Percentiles rank a stretch among this genome's conserved stretches.
Conservation (phyloP, 352 stramenopile species). For the Globisporangium paddicum region DNA sequence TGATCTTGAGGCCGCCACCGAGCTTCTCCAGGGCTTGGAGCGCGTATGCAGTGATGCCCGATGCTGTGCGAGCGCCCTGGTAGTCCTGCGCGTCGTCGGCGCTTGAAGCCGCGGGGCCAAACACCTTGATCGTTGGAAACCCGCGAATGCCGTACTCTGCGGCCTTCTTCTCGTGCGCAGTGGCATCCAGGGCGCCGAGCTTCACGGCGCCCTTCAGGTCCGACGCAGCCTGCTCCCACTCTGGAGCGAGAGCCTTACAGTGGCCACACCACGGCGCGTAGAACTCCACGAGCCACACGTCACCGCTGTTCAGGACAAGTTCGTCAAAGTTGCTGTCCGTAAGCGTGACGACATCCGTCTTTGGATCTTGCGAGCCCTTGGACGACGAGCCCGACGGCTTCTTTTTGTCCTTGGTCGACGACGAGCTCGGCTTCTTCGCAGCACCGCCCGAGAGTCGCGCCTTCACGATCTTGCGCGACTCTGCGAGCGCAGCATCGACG, state of each 20-base stretch:
- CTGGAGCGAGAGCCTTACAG: conserved; percentile 89
- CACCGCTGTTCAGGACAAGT: conserved; percentile 85
- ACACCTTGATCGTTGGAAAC: conserved; percentile 96
- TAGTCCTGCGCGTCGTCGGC: conserved; percentile 76
- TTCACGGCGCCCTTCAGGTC: conserved; percentile 88
- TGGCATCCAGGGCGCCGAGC: conserved; percentile 91
- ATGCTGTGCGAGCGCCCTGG: conserved; percentile 79
- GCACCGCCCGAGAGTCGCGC: conserved; percentile 59
- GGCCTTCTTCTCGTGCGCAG: conserved; percentile 87
- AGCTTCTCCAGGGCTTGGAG: conserved; percentile 68
- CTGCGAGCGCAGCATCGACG: conserved; percentile 73
- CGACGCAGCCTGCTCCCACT: conserved; percentile 88
- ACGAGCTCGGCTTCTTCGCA: conserved; percentile 32
- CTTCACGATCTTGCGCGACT: conserved; percentile 75
- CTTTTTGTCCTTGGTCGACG: conserved; percentile 36
- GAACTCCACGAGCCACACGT: conserved; percentile 92
- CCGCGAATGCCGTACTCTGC: conserved; percentile 87
- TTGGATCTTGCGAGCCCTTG: conserved; percentile 26
- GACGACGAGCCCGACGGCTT: conserved; percentile 26
- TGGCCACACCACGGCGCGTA: conserved; percentile 92
- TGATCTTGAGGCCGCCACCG: conserved; percentile 72
- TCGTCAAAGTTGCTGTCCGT: conserved; percentile 91
- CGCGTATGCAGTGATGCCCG: conserved; percentile 75
- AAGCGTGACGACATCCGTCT: conserved; percentile 83
- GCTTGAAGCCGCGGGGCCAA: conserved; percentile 64